Evolutionary conservation across 176 grass and related monocot genomes (phyloP).

Genomic region (Puccinellia tenuiflora): DNA sequence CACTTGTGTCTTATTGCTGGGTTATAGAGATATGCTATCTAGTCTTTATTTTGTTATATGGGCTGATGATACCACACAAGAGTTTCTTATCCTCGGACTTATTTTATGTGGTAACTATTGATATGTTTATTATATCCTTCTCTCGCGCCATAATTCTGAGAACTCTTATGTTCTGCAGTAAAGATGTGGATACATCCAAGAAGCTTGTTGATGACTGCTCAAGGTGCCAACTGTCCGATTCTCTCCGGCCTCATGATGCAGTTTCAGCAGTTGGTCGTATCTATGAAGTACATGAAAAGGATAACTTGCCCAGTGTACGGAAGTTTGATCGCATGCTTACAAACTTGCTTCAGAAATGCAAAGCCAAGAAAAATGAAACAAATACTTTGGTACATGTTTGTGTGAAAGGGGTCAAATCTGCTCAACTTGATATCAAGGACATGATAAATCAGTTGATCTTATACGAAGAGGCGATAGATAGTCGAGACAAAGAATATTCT

Average conservation of each 20-base stretch:
- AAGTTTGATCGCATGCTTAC: constrained; percentile 52
- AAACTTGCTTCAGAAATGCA: constrained; percentile 71
- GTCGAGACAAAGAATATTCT: constrained; percentile 76
- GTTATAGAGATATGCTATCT: constrained; percentile 4
- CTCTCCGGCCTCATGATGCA: constrained; percentile 85
- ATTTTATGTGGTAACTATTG: neutral
- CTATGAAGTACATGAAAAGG: constrained; percentile 90
- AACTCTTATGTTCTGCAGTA: constrained; percentile 54
- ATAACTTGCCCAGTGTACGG: constrained; percentile 67
- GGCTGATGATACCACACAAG: constrained; percentile 4
- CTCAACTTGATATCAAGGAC: constrained; percentile 73
- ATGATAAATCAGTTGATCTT: constrained; percentile 85
- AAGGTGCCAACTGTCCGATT: constrained; percentile 53
- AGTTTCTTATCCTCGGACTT: constrained; percentile 12
- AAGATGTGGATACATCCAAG: constrained; percentile 88
- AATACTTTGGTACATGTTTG: constrained; percentile 73
- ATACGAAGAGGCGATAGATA: constrained; percentile 84
- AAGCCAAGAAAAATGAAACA: constrained; percentile 67
- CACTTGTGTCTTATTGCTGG: neutral
- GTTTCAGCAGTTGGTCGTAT: constrained; percentile 96
- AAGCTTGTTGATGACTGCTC: constrained; percentile 95
- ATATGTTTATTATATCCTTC: neutral
- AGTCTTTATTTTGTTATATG: neutral
- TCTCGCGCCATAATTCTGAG: constrained; percentile 2
- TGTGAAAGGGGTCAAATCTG: constrained; percentile 81